Percentiles rank a stretch among this genome's conserved stretches.
Conservation (phyloP, 1,284 basidiomycete species). For the Apiotrichum siamense region DNA sequence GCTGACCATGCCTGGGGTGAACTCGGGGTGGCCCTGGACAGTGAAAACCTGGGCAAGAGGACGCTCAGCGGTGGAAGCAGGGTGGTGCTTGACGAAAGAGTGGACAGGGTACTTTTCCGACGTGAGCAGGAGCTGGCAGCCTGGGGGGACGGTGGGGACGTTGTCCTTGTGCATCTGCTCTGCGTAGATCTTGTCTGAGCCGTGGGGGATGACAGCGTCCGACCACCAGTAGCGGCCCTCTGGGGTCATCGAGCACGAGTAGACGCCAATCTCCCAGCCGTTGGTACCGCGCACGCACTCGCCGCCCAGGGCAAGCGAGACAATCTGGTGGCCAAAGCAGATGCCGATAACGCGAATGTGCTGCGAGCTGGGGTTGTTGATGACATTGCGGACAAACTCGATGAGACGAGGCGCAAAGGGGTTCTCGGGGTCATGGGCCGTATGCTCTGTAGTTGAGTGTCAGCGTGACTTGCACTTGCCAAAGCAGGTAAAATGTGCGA, state of each 20-base stretch:
- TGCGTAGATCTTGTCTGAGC: constrained; percentile 43
- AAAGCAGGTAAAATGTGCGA: no score
- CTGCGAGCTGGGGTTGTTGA: constrained; percentile 19
- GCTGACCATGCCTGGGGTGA: constrained; percentile 50
- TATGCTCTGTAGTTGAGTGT: constrained; percentile 36
- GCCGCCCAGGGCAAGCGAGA: constrained; percentile 51
- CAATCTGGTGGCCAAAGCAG: constrained; percentile 54
- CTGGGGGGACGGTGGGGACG: constrained; percentile 47
- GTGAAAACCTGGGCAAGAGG: constrained; percentile 47
- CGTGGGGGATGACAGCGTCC: constrained; percentile 38
- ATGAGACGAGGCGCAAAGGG: constrained; percentile 35
- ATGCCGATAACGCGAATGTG: constrained; percentile 46
- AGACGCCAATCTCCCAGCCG: constrained; percentile 53
- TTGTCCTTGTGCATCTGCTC: constrained; percentile 54
- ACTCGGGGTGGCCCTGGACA: constrained; percentile 53
- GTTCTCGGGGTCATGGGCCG: constrained; percentile 32
- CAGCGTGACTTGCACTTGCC: no score
- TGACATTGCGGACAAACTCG: constrained; percentile 31
- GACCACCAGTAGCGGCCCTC: constrained; percentile 48
- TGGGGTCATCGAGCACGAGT: constrained; percentile 45
- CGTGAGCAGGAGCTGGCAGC: constrained; percentile 48
- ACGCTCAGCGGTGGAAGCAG: constrained; percentile 38
- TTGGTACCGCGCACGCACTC: constrained; percentile 45
- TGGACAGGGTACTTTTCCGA: constrained; percentile 49
- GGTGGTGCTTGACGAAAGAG: constrained; percentile 48